Base-by-base conservation (phyloP, 2,329 filamentous ascomycete species). In the Pestalotiopsis sp. region DNA sequence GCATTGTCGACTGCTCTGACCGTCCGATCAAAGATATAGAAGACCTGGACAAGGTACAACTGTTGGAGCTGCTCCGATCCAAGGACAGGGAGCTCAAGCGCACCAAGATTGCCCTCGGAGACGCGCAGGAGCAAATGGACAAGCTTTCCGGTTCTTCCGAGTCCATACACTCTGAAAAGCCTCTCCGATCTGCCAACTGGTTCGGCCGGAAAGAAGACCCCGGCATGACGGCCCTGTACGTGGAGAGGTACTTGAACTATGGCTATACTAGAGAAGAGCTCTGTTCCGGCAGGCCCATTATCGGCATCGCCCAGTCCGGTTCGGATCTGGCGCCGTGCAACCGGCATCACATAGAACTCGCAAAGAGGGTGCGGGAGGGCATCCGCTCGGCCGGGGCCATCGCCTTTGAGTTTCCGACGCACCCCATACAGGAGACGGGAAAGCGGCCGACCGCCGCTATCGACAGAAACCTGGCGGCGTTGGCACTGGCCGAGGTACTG, bases 311-410 rank as follows among this genome's bases (percentile, higher is more conserved):
- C 1, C 84, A 86, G 76, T 83, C 84, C 0, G 84, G 84, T 4
- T 86, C 83, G 4, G 84, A 86, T 70, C 73, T 86, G 41, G 78
- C 84, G 0, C 84, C 84, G 0, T 86, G 84, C 73, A 86, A 86
- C 73, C 80, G 83, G 9, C 80, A 86, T 73, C 84, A 86, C 72
- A 72, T 85, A 57, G 81, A 85, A 68, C 77, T 86, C 38, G 82
- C 82, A 5, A 85, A 86, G 74, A 79, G 84, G 5, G 84, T 86
- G 3, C 80, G 84, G 2, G 84, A 86, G 69, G 84, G 84, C 0
- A 86, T 86, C 71, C 79, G 83, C 12, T 78, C 81, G 0, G 83
- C 84, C 2, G 84, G 84, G 2, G 84, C 80, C 38, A 83, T 86
- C 71, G 81, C 83, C 2, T 82, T 86, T 70, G 84, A 86, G 72